Evolutionary conservation across 1,284 basidiomycete genomes (phyloP), one percentile per base, ranked within the genome.

Genomic region (Agaricales sp.): DNA sequence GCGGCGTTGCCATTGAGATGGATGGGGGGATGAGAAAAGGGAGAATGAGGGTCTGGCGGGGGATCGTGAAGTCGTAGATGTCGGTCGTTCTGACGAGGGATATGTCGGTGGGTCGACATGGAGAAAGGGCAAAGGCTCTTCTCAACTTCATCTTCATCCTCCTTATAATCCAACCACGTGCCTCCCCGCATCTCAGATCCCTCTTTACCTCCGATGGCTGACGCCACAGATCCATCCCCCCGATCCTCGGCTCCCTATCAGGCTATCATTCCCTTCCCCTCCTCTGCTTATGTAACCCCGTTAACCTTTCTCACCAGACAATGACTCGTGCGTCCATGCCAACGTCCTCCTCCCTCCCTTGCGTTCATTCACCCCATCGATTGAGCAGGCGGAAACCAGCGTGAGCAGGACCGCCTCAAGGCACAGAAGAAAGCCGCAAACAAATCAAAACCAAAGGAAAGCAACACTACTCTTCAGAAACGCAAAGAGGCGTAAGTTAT

Each of bases 321-420:
- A 53, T 55, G 54, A 53, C 54, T 12, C 54, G 51, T 53, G 48
- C 43, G 54, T 49, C 16, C 18, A n/a, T n/a, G n/a, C n/a, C n/a
- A n/a, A n/a, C 46, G 43, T 22, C 25, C 25, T 48, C 18, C 20
- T 3, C 39, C 12, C 41, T 11, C 16, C 58, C 49, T 55, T 54
- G 58, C 45, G 54, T 47, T 46, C 46, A 35, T 25, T 45, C 48
- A 48, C 22, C 21, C 41, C 54, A 57, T 45, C 44, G 50, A 46
- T 24, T 51, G 51, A 58, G 41, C 58, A 89, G 86, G 86, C 60
- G 86, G 86, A 57, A 87, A 89, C 61, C 86, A 89, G 63, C 78
- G 86, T 49, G 86, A 89, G 14, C 73, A 67, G 63, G 86, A 84
- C 63, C 83, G 86, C 55, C 63, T 65, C 24, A 81, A 79, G 61